These are phyloP conservation scores for Pythium myriotylum DNA, from an alignment of 352 stramenopile genomes.

Conservation along the genomic window DNA sequence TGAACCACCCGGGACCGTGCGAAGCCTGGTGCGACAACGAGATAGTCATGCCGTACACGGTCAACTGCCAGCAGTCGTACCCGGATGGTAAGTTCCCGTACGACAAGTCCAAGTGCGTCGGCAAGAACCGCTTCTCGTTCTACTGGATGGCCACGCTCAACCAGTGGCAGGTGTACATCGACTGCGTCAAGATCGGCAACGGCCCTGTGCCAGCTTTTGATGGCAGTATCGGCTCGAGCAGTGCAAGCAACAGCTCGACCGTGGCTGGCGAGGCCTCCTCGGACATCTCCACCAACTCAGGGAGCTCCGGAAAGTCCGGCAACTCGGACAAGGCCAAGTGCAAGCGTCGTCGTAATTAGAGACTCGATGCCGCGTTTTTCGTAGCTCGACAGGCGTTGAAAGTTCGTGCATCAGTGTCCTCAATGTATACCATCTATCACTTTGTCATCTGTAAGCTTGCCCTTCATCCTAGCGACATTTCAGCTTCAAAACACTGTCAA, in stretches of 20 bases:
- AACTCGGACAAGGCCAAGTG: too few species aligned
- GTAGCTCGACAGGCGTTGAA: too few species aligned
- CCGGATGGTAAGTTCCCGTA: conserved; percentile 39
- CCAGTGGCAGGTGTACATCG: conserved; percentile 80
- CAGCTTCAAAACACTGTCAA: too few species aligned
- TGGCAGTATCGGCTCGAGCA: not conserved
- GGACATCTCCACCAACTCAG: not conserved
- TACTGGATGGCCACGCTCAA: conserved; percentile 56
- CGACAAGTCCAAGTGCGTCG: conserved; percentile 37
- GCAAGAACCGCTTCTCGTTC: conserved; percentile 23
- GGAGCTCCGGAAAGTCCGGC: too few species aligned
- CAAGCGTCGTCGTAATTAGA: not conserved
- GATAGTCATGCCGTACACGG: conserved; percentile 32
- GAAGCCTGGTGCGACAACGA: conserved; percentile 49
- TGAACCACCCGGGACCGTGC: conserved; percentile 43
- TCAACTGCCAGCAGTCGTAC: conserved; percentile 41
- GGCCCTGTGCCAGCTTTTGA: conserved; percentile 43
- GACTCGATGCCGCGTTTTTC: too few species aligned
- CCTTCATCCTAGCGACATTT: too few species aligned
- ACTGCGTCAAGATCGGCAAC: conserved; percentile 76
- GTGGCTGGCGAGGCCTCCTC: not conserved
- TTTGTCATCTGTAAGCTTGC: too few species aligned
- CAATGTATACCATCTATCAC: too few species aligned
- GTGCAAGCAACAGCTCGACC: conserved; percentile 9
- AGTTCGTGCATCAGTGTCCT: too few species aligned